Base-by-base conservation (phyloP, 2,329 filamentous ascomycete species). In the Penicillium sp. region DNA sequence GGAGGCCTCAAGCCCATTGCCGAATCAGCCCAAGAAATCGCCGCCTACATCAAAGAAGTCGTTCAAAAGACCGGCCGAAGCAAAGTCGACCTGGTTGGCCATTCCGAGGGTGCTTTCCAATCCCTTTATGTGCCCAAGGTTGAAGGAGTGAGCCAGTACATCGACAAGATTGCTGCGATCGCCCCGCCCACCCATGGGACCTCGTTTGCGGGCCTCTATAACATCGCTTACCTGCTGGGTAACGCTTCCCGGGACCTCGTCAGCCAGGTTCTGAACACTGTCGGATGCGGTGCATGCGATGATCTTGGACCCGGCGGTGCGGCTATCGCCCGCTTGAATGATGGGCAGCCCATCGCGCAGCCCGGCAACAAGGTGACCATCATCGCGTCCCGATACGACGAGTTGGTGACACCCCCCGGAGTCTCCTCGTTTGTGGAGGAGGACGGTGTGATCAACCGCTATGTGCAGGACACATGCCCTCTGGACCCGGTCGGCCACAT, bases 101-200 rank as follows among this genome's bases (percentile, higher is more conserved):
- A 74, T 53, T 73, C 71, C 2, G 71, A 74, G 53, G 71, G 71
- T 38, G 71, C 61, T 5, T 70, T 73, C 46, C 69, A 72, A 48
- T 47, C 65, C 1, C 56, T 74, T 2, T 70, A 70, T 43, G 67
- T 69, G 8, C 66, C 67, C n/a, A 70, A 70, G 39, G 68, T 69
- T 52, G 58, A 67, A 25, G 56, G 59, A 2, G 61, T 68, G 3
- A 46, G 63, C 13, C 46, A 51, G 8, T 37, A 64, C 6, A 42
- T 70, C 11, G 64, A 69, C 28, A 61, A 62, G n/a, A 51, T 69
- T 18, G 64, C 66, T 9, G 48, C 65, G 3, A 69, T 70, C 43
- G 67, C 67, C 18, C 67, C 67, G 6, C 67, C 67, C 2, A 68
- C 67, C 1, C 56, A 62, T n/a, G 63, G 58, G 2, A 69, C 67